These are phyloP conservation scores for Phytopythium delawarense DNA, from an alignment of 352 stramenopile genomes.

Conservation along the genomic window DNA sequence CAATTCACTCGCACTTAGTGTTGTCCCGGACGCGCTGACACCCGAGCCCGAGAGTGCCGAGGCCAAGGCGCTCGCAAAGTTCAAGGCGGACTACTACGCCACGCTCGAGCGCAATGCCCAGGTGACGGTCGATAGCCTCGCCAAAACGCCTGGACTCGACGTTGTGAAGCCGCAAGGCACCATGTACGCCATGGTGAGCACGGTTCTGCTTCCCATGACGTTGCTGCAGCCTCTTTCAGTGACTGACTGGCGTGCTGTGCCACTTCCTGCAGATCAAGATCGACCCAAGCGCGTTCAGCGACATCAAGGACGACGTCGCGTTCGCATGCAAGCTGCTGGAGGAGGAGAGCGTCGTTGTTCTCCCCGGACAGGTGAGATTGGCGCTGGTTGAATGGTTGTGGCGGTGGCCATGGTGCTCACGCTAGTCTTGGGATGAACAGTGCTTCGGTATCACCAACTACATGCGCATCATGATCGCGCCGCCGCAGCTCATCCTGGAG, in stretches of 20 bases:
- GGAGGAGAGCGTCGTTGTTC: slow-evolving; percentile 95
- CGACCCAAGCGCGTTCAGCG: slow-evolving; percentile 63
- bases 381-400: slow-evolving; percentile 89
- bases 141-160: slow-evolving; percentile 77
- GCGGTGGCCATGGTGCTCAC: background rate
- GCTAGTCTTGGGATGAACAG: background rate
- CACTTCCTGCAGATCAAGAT: slow-evolving; percentile 73
- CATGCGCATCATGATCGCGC: slow-evolving; percentile 34
- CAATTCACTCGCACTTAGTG: slow-evolving; percentile 81
- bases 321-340: slow-evolving; percentile 92
- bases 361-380: slow-evolving; percentile 83
- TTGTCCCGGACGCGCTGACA: slow-evolving; percentile 80
- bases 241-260: background rate
- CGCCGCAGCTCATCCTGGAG: slow-evolving; percentile 23
- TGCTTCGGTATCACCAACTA: slow-evolving; percentile 32
- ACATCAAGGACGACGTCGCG: slow-evolving; percentile 90
- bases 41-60: slow-evolving; percentile 57
- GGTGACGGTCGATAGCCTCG: slow-evolving; percentile 73
- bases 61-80: slow-evolving; percentile 51
- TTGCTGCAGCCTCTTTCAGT: background rate
- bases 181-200: slow-evolving; percentile 93
- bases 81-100: slow-evolving; percentile 83
- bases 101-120: slow-evolving; percentile 83
- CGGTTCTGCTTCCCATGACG: background rate
- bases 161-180: slow-evolving; percentile 90